phyloP scores from a whole-genome alignment of 2,329 filamentous ascomycete genomes.

The Fusarium sp. region DNA sequence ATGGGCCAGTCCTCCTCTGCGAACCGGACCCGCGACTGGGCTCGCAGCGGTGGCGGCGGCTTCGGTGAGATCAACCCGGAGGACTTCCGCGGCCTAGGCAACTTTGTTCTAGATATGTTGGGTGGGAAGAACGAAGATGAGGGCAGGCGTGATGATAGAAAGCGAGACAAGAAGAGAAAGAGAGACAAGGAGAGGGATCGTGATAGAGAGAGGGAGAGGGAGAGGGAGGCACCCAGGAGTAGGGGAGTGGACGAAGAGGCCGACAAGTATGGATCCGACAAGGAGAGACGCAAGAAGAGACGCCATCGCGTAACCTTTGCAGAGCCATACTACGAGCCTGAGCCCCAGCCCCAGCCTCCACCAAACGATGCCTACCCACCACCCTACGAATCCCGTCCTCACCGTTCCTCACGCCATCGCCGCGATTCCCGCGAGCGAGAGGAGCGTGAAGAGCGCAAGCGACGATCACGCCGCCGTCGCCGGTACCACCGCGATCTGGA shows the following conservation, averaged over 20 bases:
- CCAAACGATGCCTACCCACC: conserved; percentile 33
- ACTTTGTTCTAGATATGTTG: conserved; percentile 46
- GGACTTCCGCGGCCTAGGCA: conserved; percentile 43
- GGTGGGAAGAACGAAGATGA: conserved; percentile 27
- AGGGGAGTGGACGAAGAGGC: conserved; percentile 24
- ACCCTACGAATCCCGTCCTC: conserved; percentile 17
- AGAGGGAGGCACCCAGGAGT: conserved; percentile 26
- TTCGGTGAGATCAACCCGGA: conserved; percentile 41
- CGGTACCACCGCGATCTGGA: conserved; percentile 38
- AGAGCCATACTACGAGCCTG: conserved; percentile 39
- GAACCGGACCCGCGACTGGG: conserved; percentile 26
- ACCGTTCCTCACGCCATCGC: background rate
- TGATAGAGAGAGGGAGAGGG: conserved; percentile 30
- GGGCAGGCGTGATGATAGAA: conserved; percentile 22
- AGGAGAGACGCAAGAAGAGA: conserved; percentile 39
- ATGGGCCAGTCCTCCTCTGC: conserved; percentile 35
- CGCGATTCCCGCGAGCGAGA: conserved; percentile 8
- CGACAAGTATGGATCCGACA: conserved; percentile 36
- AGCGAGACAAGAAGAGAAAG: conserved; percentile 37
- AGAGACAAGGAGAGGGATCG: conserved; percentile 35
- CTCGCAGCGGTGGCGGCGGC: conserved; percentile 17
- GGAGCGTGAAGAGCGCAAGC: conserved; percentile 37
- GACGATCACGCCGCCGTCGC: conserved; percentile 34
- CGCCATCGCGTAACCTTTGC: conserved; percentile 45
- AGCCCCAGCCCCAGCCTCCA: conserved; percentile 12